These are phyloP conservation scores for Phoma sp. DNA, from an alignment of 2,329 filamentous ascomycete species.

Conservation along the genomic window DNA sequence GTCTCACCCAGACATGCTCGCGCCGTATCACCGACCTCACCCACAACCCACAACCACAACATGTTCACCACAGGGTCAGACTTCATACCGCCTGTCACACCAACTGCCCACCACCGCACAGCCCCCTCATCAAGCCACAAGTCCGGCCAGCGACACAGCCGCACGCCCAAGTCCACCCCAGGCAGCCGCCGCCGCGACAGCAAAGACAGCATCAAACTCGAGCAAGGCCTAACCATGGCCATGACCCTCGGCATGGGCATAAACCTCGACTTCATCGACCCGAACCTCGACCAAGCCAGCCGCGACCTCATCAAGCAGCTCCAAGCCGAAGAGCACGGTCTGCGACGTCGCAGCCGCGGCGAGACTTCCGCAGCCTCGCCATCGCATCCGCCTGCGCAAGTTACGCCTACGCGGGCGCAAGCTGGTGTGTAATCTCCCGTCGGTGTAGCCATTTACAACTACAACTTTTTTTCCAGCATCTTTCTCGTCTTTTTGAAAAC, in stretches of 20 bases:
- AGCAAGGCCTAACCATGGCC: constrained; percentile 27
- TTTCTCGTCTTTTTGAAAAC: neutral
- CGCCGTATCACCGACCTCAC: constrained; percentile 24
- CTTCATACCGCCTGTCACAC: constrained; percentile 29
- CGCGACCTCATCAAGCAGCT: constrained; percentile 41
- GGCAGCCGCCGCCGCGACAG: constrained; percentile 29
- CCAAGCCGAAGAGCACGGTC: constrained; percentile 39
- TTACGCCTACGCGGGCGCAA: constrained; percentile 7
- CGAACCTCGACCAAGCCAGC: constrained; percentile 35
- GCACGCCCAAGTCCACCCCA: constrained; percentile 41
- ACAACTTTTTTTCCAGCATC: constrained; percentile 7
- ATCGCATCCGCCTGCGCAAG: constrained; percentile 8
- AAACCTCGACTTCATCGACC: constrained; percentile 32
- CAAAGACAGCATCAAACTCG: constrained; percentile 39
- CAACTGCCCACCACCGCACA: constrained; percentile 8
- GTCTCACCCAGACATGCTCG: constrained; percentile 29
- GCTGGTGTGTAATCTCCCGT: neutral
- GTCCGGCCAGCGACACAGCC: constrained; percentile 32
- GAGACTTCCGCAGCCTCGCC: constrained; percentile 4
- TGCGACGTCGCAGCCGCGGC: constrained; percentile 36
- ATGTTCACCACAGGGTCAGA: constrained; percentile 34
- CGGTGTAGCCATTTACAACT: too few species aligned
- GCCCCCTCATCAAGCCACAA: constrained; percentile 27
- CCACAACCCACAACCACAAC: constrained; percentile 27
- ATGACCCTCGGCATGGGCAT: constrained; percentile 26